Base-by-base conservation (phyloP, 805 yeast genomes). In the Kluyveromyces aestuarii region DNA sequence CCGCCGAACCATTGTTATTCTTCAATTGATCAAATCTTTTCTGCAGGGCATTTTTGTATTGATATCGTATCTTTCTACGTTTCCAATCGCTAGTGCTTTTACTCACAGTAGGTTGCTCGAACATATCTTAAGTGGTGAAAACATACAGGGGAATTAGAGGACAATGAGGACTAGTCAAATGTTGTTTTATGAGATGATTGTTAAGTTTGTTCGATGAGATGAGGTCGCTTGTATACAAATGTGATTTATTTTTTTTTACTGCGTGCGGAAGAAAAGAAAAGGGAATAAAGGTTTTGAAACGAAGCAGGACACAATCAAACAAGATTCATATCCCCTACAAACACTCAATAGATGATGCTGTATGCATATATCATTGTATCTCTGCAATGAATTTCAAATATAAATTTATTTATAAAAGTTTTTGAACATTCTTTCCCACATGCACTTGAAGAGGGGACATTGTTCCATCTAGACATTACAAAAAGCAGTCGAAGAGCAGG, bases 11-110 rank as follows among this genome's bases (percentile, higher is more conserved):
- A 25, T 11, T 41, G 7, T 6, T n/a, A 27, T 19, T 33, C 25
- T 40, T 39, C 13, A 45, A 17, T 41, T 46, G 45, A 14, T 53
- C 53, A 47, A 51, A 57, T 45, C 52, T 55, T 37, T 51, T 55
- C 16, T 51, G 40, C 19, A 55, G 44, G 17, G 56, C 52, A 38
- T 63, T 60, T 21, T 56, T 48, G 42, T 63, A 63, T 30, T 59
- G 56, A 49, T 61, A 63, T 43, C 63, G 54, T 18, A 63, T 52
- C 48, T 63, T 62, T 30, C 60, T 55, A 13, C 57, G 54, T 19
- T 48, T 49, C 35, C 59, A 45, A 41, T 50, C 45, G 41, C 51
- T 49, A 43, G 51, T 55, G 37, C 50, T 54, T 25, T 49, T 49
- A 35, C 47, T 40, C 21, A 48, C 48, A 17, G 52, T 42, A 42